Evolutionary conservation across 1,139 yeast species (phyloP), one percentile per base, ranked within the genome.

Genomic region (Candida mesenterica): DNA sequence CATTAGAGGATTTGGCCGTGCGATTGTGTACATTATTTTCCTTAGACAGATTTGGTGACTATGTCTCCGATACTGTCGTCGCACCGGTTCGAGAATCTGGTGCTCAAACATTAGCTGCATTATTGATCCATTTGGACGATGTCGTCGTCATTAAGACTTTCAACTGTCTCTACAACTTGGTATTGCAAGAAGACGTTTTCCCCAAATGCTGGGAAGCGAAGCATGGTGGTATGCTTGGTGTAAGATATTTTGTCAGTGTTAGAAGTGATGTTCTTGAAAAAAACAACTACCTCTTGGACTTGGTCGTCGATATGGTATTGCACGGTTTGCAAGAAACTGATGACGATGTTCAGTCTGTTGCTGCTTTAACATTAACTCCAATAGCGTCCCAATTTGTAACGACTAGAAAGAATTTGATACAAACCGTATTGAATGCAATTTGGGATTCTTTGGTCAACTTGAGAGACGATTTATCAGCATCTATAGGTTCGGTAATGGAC

Each of bases 41-140:
- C 3, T 70, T 92, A 38, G 99, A 94, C 61, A 67, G 97, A 51
- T 94, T 94, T 61, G 98, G 97, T 37, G 99, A 94, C 62, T 94
- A 87, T 57, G 96, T 94, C 26, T 85, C 96, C 31, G 99, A 94
- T 57, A 94, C 96, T 5, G 99, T 94, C 12, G 95, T 94, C 27
- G 98, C 97, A 0, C 99, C 99, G 0, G 97, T 94, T 3, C 71
- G 98, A 51, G 99, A 94, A 62, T 88, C 96, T 17, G 88, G 94
- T 20, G 97, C 97, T 0, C 99, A 94, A 60, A 80, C 97, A 0
- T 62, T 94, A 33, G 98, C 96, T 18, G 96, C 97, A 1, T 65
- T 92, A 32, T 65, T 92, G 33, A 68, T 83, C 20, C 95, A 89
- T 62, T 65, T 92, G 31, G 61, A 68, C 28, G 67, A 70, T 19